Base-by-base conservation (phyloP, 148 eudicot species). In the Chenopodium quinoa region DNA sequence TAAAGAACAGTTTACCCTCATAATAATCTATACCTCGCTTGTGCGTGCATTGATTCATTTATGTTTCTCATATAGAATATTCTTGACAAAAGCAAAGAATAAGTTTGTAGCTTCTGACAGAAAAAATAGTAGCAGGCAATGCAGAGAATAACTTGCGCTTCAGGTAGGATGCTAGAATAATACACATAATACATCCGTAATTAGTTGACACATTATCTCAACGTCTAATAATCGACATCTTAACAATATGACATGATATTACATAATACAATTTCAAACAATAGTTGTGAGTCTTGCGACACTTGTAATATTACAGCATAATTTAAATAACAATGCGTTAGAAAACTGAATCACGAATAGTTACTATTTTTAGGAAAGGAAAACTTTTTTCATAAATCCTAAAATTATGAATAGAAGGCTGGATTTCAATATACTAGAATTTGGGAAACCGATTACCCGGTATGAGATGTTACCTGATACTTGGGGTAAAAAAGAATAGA, bases 21-120 rank as follows among this genome's bases (percentile, higher is more conserved):
- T 71, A 25, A 40, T 40, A 71, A 71, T 71, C 25, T 71, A 71
- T 71, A 37, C 74, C 50, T 71, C 0, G 74, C 48, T 37, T 71
- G 47, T 69, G 47, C n/a, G 7, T 32, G 44, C 2, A 19, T 71
- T n/a, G 1, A 71, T 17, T 22, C 44, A 34, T 16, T 16, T 29
- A 2, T 29, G 44, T 32, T 69, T 9, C 40, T 13, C 73, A 37
- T 40, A 17, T 3, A 40, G 74, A 71, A 71, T 71, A 40, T 71
- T 71, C 74, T 19, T 71, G 74, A 20, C 12, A 2, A 71, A 40
- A 71, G 50, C 4, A 29, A 29, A 29, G 72, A 68, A 68, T 32
- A 68, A 66, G 27, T 66, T 27, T 66, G 70, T 27, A 23, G 27
- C 70, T 66, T 66, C 70, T 7, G 32, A 25, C 13, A 65, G 63